A percentile compares a stretch with the other conserved stretches of the same genome.
Conservation (phyloP, 176 grass and related monocot species). For the Phyllostachys edulis region DNA sequence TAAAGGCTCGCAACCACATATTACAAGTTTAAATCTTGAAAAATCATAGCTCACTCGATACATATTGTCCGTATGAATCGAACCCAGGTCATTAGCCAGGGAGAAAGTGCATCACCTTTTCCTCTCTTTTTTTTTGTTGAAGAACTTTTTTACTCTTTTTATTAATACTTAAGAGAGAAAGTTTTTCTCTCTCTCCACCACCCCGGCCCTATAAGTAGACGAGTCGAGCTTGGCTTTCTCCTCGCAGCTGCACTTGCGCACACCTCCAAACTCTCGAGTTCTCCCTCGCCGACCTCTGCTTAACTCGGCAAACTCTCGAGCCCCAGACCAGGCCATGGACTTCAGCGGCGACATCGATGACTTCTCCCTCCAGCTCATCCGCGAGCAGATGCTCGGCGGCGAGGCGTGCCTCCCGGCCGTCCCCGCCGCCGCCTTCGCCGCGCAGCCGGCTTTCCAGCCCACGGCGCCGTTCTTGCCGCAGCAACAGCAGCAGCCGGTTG, state of each 20-base stretch:
- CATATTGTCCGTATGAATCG: too few relatives aligned
- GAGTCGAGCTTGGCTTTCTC: not conserved
- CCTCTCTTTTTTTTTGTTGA: too few relatives aligned
- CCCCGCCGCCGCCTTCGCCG: not conserved
- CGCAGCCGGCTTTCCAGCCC: slow-evolving; percentile 15
- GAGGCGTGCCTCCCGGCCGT: slow-evolving; percentile 32
- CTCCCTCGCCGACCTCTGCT: slow-evolving; percentile 5
- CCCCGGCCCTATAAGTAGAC: slow-evolving; percentile 33
- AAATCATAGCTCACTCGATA: too few relatives aligned
- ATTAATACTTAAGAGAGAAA: not conserved
- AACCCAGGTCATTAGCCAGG: too few relatives aligned
- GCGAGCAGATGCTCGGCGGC: slow-evolving; percentile 40
- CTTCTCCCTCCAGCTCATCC: slow-evolving; percentile 45
- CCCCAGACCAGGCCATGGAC: slow-evolving; percentile 33
- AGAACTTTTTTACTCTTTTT: too few relatives aligned
- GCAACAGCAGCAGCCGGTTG: not conserved
- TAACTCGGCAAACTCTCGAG: not conserved
- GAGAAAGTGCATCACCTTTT: too few relatives aligned
- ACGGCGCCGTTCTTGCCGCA: not conserved
- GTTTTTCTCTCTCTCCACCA: not conserved
- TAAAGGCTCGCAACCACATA: too few relatives aligned
- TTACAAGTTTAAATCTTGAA: too few relatives aligned
- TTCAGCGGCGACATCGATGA: slow-evolving; percentile 46
- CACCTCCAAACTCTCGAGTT: slow-evolving; percentile 24
- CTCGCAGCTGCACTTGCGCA: slow-evolving; percentile 21